A percentile compares a stretch with the other conserved stretches of the same genome.
Conservation (phyloP, 768 basidiomycete species). For the Kwoniella bestiolae region DNA sequence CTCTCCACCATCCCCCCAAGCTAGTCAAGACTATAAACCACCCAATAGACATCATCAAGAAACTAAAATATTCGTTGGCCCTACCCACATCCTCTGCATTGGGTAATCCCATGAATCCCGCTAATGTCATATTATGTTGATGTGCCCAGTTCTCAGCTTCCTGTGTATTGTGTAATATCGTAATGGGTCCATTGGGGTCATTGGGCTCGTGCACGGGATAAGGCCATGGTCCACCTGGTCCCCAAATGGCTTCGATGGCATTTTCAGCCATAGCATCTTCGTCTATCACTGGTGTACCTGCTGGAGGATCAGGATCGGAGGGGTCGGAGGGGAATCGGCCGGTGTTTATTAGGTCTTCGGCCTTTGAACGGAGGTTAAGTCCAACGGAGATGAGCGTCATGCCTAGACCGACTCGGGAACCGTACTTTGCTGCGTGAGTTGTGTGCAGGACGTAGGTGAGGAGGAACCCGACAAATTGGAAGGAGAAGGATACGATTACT, state of each 20-base stretch:
- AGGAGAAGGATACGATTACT: constrained; percentile 87
- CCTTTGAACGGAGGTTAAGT: constrained; percentile 69
- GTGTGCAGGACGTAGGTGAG: constrained; percentile 83
- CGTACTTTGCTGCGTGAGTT: constrained; percentile 90
- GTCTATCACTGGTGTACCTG: constrained; percentile 21
- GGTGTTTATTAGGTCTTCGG: constrained; percentile 53
- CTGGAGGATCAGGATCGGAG: constrained; percentile 34
- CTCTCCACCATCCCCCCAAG: constrained; percentile 66
- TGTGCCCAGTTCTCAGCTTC: constrained; percentile 46
- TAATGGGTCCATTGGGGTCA: constrained; percentile 30
- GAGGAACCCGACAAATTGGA: constrained; percentile 83
- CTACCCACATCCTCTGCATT: constrained; percentile 52
- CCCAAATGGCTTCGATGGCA: constrained; percentile 46
- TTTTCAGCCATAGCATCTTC: constrained; percentile 44
- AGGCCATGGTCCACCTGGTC: constrained; percentile 47
- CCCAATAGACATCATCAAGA: constrained; percentile 84
- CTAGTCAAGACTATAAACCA: constrained; percentile 92
- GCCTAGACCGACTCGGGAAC: constrained; percentile 92
- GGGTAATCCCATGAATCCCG: constrained; percentile 45
- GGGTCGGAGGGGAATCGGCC: constrained; percentile 50
- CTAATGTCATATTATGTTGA: constrained; percentile 51
- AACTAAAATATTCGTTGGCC: constrained; percentile 85
- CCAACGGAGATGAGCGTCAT: constrained; percentile 93
- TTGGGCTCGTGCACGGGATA: constrained; percentile 29
- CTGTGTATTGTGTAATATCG: constrained; percentile 41